Base-by-base conservation (phyloP, 2,329 filamentous ascomycete genomes). In the Alternaria incomplexa region DNA sequence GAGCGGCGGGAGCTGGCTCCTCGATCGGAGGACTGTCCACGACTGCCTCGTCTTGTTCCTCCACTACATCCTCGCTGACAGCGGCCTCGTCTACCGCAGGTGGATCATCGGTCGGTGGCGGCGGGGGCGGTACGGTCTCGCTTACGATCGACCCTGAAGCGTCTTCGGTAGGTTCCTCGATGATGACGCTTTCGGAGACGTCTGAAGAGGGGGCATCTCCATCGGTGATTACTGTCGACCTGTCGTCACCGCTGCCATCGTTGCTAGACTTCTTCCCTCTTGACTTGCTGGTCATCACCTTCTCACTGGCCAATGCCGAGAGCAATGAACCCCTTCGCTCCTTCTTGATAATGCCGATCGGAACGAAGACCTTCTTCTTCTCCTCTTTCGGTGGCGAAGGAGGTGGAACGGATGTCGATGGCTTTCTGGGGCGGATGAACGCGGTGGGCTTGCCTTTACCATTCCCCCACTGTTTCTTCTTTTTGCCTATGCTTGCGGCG, bases 401-500 rank as follows among this genome's bases (percentile, higher is more conserved):
- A 13, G 72, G 25, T 13, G 72, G 62, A 36, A 30, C 25, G 23
- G 70, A 46, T 30, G 71, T 63, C 8, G 73, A 58, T n/a, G 74
- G 64, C 9, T 73, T 69, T 51, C 65, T 75, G n/a, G 75, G 63
- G 12, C 77, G 76, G 46, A 79, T 67, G 58, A 78, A 79, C 25
- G 72, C 76, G 32, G 64, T 77, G 15, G 68, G 63, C 57, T 76
- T 79, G 12, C 70, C 70, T 56, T 77, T 79, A 13, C 71, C 70
- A 44, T 66, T 51, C 13, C 60, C 66, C 11, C 63, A 20, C 32
- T 67, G 72, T 64, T 71, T 73, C 61, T 73, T 77, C 64, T 73
- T 78, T 57, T 74, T 78, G 13, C 67, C 67, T 56, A 40, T 48
- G 13, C 68, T 73, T 36, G 48, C 50, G 36, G 74, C 66, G 62